Conservation (phyloP, 345 rosid genomes). For the Hibiscus tridactylites region DNA sequence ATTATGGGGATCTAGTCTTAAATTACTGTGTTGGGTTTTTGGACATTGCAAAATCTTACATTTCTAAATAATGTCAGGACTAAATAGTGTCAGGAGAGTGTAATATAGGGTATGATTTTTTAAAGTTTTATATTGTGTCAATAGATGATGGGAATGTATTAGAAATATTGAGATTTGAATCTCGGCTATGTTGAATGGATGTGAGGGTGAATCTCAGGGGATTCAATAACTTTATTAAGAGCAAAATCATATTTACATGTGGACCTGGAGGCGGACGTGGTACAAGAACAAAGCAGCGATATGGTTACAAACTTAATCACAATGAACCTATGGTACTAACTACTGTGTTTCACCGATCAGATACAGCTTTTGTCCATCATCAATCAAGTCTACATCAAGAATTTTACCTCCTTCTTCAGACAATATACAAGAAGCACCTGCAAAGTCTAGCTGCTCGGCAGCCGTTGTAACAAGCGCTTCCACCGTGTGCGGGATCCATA, state of each 20-base stretch:
- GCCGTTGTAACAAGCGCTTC: slow-evolving; percentile 51
- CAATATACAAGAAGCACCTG: slow-evolving; percentile 33
- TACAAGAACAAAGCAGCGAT: background rate
- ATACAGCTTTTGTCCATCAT: slow-evolving; percentile 64
- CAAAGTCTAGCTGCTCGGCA: slow-evolving; percentile 36
- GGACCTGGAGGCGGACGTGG: background rate
- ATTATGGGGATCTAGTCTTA: no score
- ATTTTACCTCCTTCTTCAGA: slow-evolving; percentile 69
- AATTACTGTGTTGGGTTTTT: no score
- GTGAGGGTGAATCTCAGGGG: background rate
- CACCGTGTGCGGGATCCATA: slow-evolving; percentile 58
- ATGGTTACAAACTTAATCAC: background rate
- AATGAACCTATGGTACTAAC: background rate
- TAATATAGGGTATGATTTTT: no score
- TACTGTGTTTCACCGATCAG: slow-evolving; percentile 34
- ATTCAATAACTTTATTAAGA: background rate
- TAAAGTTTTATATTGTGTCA: no score
- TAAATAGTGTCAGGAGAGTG: no score
- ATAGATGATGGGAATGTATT: no score
- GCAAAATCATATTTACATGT: background rate
- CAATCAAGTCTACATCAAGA: slow-evolving; percentile 56
- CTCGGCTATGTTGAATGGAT: background rate
- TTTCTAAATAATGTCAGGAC: no score
- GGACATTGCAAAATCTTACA: no score
- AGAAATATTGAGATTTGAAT: no score